A percentile compares a stretch with the other conserved stretches of the same genome.
These are phyloP conservation scores for Pleurotus djamor DNA, from an alignment of 768 basidiomycete species.

Conservation along the genomic window DNA sequence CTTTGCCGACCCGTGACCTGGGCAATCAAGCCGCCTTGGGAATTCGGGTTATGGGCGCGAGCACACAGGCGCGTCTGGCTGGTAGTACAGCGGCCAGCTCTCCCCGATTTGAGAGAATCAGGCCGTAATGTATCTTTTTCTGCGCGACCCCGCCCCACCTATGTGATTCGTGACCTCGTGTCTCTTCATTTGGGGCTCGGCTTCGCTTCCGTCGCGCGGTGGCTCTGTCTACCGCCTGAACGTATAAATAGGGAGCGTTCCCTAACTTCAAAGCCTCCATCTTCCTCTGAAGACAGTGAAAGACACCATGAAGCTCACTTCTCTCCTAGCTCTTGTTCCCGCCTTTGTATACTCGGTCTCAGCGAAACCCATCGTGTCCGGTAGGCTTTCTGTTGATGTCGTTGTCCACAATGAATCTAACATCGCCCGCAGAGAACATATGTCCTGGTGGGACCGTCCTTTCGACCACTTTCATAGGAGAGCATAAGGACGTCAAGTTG, in stretches of 20 bases:
- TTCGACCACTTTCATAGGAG: constrained; percentile 33
- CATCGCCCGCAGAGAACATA: background rate
- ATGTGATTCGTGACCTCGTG: no score
- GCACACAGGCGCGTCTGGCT: background rate
- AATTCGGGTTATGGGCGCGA: background rate
- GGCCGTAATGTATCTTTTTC: background rate
- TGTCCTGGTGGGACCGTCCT: constrained; percentile 20
- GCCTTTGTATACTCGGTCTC: background rate
- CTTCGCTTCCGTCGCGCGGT: no score
- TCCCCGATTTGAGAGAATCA: background rate
- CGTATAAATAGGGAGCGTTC: background rate
- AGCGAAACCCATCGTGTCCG: background rate
- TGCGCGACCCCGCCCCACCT: background rate
- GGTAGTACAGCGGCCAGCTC: background rate
- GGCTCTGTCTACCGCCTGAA: no score
- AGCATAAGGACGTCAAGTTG: constrained; percentile 39
- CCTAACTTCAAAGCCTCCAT: background rate
- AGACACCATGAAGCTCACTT: background rate
- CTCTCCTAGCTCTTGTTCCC: background rate
- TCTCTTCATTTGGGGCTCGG: no score
- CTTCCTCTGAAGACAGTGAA: background rate
- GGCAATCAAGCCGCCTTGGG: background rate
- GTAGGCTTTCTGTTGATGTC: background rate
- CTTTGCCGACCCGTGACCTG: background rate
- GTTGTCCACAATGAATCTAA: background rate